Percentiles rank a stretch among this genome's conserved stretches.
phyloP scores from a whole-genome alignment of 257 asterid species.

The Rubia yunnanensis region DNA sequence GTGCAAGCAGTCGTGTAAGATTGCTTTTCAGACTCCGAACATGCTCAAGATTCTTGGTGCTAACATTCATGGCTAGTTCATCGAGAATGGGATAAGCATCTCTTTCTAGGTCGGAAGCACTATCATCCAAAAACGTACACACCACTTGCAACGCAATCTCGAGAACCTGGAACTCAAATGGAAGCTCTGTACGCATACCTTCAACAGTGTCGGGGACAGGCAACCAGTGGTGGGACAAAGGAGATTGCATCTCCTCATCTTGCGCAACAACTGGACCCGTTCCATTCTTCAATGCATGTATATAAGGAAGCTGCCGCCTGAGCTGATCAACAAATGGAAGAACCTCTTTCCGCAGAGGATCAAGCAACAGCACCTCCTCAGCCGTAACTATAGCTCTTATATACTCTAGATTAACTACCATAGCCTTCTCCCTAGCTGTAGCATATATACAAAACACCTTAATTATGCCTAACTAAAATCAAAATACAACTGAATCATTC shows the following conservation, averaged over 20 bases:
- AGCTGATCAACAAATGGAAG: conserved; percentile 97
- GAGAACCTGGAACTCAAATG: conserved; percentile 96
- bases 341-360: conserved; percentile 92
- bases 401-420: conserved; percentile 92
- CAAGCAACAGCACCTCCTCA: conserved; percentile 87
- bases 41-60: conserved; percentile 90
- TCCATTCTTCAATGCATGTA: conserved; percentile 26
- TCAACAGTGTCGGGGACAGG: conserved; percentile 64
- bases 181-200: conserved; percentile 80
- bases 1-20: conserved; percentile 88
- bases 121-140: conserved; percentile 69
- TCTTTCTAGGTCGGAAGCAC: conserved; percentile 81
- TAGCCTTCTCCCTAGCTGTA: conserved; percentile 97
- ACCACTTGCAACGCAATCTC: conserved; percentile 95
- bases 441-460: neutral
- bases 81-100: conserved; percentile 94
- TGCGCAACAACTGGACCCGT: conserved; percentile 29
- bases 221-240: conserved; percentile 47
- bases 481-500: neutral
- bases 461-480: neutral
- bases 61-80: conserved; percentile 85
- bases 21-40: conserved; percentile 91
- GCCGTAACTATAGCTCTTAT: conserved; percentile 93
- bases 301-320: conserved; percentile 64
- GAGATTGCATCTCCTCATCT: conserved; percentile 45